phyloP scores from a whole-genome alignment of 2,329 filamentous ascomycete species.

The Aureobasidium leucospermi region DNA sequence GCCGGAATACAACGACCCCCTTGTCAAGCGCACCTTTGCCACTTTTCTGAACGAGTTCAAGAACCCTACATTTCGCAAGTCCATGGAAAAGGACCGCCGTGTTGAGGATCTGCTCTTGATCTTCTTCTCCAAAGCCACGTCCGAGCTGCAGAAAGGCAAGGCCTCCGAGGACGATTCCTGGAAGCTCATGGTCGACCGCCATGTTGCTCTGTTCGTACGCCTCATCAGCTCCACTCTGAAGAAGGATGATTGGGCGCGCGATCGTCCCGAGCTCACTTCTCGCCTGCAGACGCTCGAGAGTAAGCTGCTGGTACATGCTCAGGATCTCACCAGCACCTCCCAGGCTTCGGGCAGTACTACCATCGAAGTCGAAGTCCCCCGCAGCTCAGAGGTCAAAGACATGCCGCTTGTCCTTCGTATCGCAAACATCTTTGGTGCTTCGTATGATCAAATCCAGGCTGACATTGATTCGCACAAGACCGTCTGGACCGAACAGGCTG shows the following conservation, averaged over 20 bases:
- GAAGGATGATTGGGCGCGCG: constrained; percentile 76
- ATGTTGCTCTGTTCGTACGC: constrained; percentile 89
- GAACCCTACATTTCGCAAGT: constrained; percentile 77
- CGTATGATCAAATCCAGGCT: constrained; percentile 70
- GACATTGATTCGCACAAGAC: constrained; percentile 78
- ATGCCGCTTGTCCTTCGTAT: constrained; percentile 91
- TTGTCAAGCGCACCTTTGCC: constrained; percentile 88
- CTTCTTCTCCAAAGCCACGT: constrained; percentile 91
- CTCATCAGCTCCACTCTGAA: constrained; percentile 73
- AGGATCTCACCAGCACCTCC: constrained; percentile 62
- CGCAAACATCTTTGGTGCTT: constrained; percentile 75
- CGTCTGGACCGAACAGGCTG: constrained; percentile 85
- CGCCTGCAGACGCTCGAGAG: constrained; percentile 78
- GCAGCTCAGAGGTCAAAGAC: constrained; percentile 90
- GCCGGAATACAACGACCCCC: constrained; percentile 83
- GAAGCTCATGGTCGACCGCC: constrained; percentile 87
- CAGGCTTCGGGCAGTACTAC: constrained; percentile 54
- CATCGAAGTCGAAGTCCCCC: constrained; percentile 72
- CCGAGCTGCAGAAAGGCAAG: constrained; percentile 76
- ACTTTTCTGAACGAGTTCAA: constrained; percentile 92
- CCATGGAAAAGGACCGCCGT: constrained; percentile 87
- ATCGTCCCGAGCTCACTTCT: constrained; percentile 74
- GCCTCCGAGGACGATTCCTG: constrained; percentile 73
- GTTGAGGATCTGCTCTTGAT: constrained; percentile 90
- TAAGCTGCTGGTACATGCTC: constrained; percentile 88